Base-by-base conservation (phyloP, 805 yeast genomes). In the Candida golubevii region DNA sequence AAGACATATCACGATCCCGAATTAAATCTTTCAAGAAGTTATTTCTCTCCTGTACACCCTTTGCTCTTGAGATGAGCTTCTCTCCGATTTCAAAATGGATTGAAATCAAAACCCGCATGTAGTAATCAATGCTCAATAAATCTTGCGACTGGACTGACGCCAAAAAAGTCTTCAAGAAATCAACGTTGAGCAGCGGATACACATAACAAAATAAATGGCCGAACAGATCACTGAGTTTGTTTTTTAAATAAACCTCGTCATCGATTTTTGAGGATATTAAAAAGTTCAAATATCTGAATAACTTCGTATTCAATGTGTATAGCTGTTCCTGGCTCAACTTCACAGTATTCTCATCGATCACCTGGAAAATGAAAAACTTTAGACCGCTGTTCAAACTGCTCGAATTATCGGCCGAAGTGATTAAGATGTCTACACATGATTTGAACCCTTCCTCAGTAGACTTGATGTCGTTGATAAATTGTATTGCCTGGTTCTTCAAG, bases 41-140 rank as follows among this genome's bases (percentile, higher is more conserved):
- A 62, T 85, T 87, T 56, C 87, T 78, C 37, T 81, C 82, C 36
- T 77, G 78, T 12, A 74, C 63, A 23, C 77, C 78, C 52, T 79
- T 79, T 14, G 84, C 79, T 55, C 95, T 78, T 29, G 81, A 67
- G 51, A 89, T 85, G 53, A 90, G 76, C 59, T 86, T 93, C 62
- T 93, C 99, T 30, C 96, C 99, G 54, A 93, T 88, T 65, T 90
- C 97, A 27, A 83, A 82, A 62, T 93, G 97, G 48, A 93, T 80
- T 28, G 85, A 78, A 35, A 81, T 63, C 47, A 89, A 68, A 7
- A 88, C 77, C 58, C 97, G 77, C 33, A 84, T 64, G 62, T 85
- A 89, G 62, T 86, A 79, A 58, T 90, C 97, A 9, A 75, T 50
- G 34, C 53, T 48, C 31, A 55, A 49, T 47, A 48, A 47, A 26